A percentile compares a stretch with the other conserved stretches of the same genome.
Evolutionary conservation across 2,329 filamentous ascomycete species (phyloP).

Genomic region (Cadophora sp.): DNA sequence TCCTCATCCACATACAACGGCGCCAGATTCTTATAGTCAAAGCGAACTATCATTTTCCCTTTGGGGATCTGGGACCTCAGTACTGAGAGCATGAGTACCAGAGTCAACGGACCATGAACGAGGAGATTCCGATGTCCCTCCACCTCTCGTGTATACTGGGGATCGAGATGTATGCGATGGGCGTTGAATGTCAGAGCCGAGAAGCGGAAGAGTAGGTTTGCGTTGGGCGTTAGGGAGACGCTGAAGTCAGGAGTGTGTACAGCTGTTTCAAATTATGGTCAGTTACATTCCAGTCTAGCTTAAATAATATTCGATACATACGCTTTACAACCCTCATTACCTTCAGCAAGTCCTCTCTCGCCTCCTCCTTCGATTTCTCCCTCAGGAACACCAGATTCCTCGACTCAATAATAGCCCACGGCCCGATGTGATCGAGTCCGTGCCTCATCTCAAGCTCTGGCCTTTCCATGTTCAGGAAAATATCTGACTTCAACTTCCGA

Average conservation of each 20-base stretch:
- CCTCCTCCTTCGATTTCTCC: constrained; percentile 41
- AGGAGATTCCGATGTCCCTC: constrained; percentile 80
- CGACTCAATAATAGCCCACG: constrained; percentile 57
- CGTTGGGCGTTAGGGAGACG: constrained; percentile 69
- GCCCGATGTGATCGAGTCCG: constrained; percentile 4
- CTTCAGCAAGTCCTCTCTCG: constrained; percentile 30
- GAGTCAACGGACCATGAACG: constrained; percentile 85
- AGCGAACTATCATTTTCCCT: constrained; percentile 54
- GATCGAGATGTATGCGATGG: constrained; percentile 88
- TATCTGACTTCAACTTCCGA: not conserved
- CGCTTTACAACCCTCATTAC: constrained; percentile 37
- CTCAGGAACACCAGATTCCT: constrained; percentile 70
- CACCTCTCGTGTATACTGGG: constrained; percentile 67
- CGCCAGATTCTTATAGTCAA: constrained; percentile 82
- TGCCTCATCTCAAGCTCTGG: not conserved
- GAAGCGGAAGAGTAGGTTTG: constrained; percentile 83
- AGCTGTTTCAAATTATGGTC: constrained; percentile 29
- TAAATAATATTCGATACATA: constrained; percentile 31
- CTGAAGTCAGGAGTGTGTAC: constrained; percentile 55
- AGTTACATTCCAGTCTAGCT: constrained; percentile 16
- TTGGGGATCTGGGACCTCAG: constrained; percentile 58
- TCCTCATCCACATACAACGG: constrained; percentile 79
- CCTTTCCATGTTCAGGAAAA: not conserved
- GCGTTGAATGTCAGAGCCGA: constrained; percentile 92
- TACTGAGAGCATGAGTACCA: constrained; percentile 77